Evolutionary conservation across 345 rosid genomes (phyloP).

Genomic region (Aegle marmelos): DNA sequence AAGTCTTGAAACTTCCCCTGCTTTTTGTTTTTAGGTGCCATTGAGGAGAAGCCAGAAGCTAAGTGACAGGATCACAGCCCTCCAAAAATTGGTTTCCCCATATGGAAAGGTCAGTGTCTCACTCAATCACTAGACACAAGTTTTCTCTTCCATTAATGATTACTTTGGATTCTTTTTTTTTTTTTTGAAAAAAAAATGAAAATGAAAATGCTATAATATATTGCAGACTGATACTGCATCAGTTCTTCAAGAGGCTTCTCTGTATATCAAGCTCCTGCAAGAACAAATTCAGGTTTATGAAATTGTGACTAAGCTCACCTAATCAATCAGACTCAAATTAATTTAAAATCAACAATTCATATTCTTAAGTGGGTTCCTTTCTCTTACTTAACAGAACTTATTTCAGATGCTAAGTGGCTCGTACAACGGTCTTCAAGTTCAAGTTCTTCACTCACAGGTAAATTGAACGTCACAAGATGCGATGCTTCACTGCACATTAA

Average conservation of each 20-base stretch:
- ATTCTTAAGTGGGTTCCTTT: neutral
- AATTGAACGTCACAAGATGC: neutral
- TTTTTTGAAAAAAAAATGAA: too few relatives aligned
- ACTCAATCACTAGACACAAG: neutral
- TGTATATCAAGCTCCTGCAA: conserved; percentile 56
- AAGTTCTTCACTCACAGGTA: conserved; percentile 36
- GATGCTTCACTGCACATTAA: neutral
- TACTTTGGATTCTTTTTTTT: neutral
- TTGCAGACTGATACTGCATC: conserved; percentile 75
- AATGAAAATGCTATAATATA: neutral
- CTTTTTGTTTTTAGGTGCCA: conserved; percentile 27
- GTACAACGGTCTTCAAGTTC: conserved; percentile 11
- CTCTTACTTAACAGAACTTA: conserved; percentile 26
- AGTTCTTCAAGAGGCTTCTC: conserved; percentile 66
- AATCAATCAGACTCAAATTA: neutral
- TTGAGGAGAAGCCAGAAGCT: conserved; percentile 59
- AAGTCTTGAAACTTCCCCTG: neutral
- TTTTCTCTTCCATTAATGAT: neutral
- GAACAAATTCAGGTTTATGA: conserved; percentile 51
- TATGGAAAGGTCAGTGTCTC: conserved; percentile 55
- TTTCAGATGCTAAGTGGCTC: conserved; percentile 46
- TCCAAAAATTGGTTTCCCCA: conserved; percentile 72
- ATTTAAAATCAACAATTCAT: too few relatives aligned
- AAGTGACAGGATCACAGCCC: conserved; percentile 59
- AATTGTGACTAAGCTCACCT: neutral